Conservation (phyloP, 495 filamentous ascomycete species). For the Aspergillus nidulans region DNA sequence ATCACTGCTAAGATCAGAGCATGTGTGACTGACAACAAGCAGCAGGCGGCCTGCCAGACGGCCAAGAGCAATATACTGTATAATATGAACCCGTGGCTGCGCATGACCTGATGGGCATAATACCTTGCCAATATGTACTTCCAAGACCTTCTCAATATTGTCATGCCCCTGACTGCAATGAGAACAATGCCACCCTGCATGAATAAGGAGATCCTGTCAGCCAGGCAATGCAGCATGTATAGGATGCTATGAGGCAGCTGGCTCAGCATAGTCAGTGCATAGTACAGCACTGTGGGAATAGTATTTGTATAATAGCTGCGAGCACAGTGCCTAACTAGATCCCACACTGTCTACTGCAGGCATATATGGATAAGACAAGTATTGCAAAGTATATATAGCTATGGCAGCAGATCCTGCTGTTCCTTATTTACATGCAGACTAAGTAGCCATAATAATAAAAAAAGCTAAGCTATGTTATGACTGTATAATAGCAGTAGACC, state of each 20-base stretch:
- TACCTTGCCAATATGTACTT: background rate
- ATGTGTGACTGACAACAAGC: background rate
- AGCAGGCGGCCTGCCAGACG: conserved; percentile 3
- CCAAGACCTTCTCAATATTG: background rate
- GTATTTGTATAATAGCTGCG: conserved; percentile 1
- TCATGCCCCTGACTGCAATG: too few species aligned
- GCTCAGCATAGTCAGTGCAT: conserved; percentile 8
- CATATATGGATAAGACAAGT: conserved; percentile 10
- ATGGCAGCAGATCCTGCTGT: conserved; percentile 15
- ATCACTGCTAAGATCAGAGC: background rate
- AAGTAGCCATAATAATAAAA: too few species aligned
- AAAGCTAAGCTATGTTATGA: too few species aligned
- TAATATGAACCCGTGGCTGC: conserved; percentile 12
- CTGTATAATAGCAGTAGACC: too few species aligned
- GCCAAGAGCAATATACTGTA: background rate
- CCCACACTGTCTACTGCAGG: conserved; percentile 2
- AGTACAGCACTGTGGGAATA: background rate
- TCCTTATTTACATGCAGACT: conserved; percentile 13
- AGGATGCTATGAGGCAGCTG: conserved; percentile 3
- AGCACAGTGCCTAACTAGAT: background rate
- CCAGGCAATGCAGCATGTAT: background rate
- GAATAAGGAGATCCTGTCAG: background rate
- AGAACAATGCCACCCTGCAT: too few species aligned
- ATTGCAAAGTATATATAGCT: conserved; percentile 8
- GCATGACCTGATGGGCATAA: conserved; percentile 3